A percentile compares a stretch with the other conserved stretches of the same genome.
These are phyloP conservation scores for Diaporthe longicolla DNA, from an alignment of 2,329 filamentous ascomycete species.

Conservation along the genomic window DNA sequence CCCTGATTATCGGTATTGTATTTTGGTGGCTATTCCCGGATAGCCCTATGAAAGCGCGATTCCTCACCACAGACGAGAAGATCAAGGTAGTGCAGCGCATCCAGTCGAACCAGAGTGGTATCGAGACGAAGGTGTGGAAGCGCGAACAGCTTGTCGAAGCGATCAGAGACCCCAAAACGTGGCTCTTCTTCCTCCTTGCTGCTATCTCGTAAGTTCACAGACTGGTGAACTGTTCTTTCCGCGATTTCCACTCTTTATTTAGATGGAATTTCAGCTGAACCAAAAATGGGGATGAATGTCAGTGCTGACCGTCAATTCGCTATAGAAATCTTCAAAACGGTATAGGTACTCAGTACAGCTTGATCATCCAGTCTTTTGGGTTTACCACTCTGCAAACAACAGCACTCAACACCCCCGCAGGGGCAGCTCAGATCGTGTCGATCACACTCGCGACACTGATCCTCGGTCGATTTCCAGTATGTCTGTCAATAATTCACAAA, in stretches of 20 bases:
- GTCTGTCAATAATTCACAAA: background rate
- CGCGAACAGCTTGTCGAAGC: slow-evolving; percentile 13
- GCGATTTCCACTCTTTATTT: no score
- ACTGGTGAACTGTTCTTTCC: background rate
- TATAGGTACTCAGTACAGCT: slow-evolving; percentile 13
- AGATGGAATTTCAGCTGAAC: background rate
- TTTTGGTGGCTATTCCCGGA: slow-evolving; percentile 15
- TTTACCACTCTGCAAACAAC: slow-evolving; percentile 23
- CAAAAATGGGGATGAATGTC: background rate
- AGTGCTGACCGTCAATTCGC: background rate
- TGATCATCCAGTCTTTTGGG: slow-evolving; percentile 28
- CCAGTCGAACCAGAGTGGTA: slow-evolving; percentile 19
- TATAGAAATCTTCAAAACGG: slow-evolving; percentile 23
- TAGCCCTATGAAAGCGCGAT: slow-evolving; percentile 10
- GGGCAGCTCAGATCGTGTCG: slow-evolving; percentile 11
- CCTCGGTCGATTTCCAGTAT: slow-evolving; percentile 7
- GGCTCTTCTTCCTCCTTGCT: slow-evolving; percentile 30
- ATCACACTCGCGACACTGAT: slow-evolving; percentile 16
- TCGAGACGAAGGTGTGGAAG: slow-evolving; percentile 25
- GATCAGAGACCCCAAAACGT: slow-evolving; percentile 9
- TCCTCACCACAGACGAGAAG: slow-evolving; percentile 25
- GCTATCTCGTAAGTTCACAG: slow-evolving; percentile 15
- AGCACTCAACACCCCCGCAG: slow-evolving; percentile 21
- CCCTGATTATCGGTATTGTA: background rate
- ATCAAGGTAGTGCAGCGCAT: slow-evolving; percentile 2